Evolutionary conservation across 371 early-diverging fungal genomes (phyloP).

Genomic region (Mucor ambiguus): DNA sequence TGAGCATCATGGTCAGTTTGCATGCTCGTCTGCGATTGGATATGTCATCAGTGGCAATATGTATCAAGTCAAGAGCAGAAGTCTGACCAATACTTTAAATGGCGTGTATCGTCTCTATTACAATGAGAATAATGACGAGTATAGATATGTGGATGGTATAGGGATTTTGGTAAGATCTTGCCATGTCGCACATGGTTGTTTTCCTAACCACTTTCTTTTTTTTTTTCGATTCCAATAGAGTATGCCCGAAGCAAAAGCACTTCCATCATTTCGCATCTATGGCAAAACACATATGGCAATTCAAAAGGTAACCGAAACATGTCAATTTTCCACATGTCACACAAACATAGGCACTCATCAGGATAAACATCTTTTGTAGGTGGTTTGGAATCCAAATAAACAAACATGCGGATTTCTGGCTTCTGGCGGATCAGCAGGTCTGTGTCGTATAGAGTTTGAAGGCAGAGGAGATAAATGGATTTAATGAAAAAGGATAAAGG

Average conservation of each 20-base stretch:
- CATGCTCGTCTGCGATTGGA: slow-evolving; percentile 12
- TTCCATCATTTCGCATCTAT: slow-evolving; percentile 10
- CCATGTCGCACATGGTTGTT: neutral
- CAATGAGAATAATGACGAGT: slow-evolving; percentile 9
- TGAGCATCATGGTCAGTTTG: slow-evolving; percentile 19
- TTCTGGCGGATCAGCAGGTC: slow-evolving; percentile 30
- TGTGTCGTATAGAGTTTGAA: slow-evolving; percentile 35
- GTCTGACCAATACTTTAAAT: neutral
- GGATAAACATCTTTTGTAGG: slow-evolving; percentile 7
- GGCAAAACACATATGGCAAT: slow-evolving; percentile 16
- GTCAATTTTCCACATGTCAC: neutral
- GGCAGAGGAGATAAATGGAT: slow-evolving; percentile 21
- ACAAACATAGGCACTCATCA: neutral
- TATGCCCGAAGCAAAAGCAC: neutral
- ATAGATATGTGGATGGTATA: slow-evolving; percentile 27
- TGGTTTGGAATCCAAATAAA: slow-evolving; percentile 26
- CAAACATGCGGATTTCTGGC: slow-evolving; percentile 22
- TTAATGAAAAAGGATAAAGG: slow-evolving; percentile 12
- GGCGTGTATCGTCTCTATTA: slow-evolving; percentile 18
- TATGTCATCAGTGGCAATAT: slow-evolving; percentile 15
- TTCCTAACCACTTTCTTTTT: neutral
- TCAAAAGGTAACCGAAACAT: slow-evolving; percentile 10
- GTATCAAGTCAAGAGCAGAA: slow-evolving; percentile 4
- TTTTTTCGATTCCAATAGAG: no score
- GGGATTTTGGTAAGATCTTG: slow-evolving; percentile 2